These are phyloP conservation scores for Krasilnikovozyma curviuscula DNA, from an alignment of 768 basidiomycete species.

Conservation along the genomic window DNA sequence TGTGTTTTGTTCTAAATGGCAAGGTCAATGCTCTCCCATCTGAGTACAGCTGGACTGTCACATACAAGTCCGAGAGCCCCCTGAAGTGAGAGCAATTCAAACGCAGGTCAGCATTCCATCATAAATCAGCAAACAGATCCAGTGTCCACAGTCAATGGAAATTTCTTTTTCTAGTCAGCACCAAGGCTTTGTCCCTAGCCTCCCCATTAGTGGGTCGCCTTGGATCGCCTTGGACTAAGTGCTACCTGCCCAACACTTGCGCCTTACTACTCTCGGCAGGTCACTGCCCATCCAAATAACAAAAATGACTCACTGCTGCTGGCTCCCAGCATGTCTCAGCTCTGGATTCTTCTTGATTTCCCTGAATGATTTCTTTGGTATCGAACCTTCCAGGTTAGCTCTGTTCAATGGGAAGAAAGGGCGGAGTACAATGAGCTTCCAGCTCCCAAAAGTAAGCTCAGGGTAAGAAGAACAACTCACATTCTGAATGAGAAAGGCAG, in stretches of 20 bases:
- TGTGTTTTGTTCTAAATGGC: slow-evolving; percentile 77
- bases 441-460: slow-evolving; percentile 19
- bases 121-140: too few relatives aligned
- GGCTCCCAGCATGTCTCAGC: slow-evolving; percentile 60
- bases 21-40: slow-evolving; percentile 87
- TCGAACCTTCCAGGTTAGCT: slow-evolving; percentile 47
- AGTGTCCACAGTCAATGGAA: too few relatives aligned
- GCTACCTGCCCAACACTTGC: too few relatives aligned
- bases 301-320: slow-evolving; percentile 39
- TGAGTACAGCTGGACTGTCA: slow-evolving; percentile 75
- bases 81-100: too few relatives aligned
- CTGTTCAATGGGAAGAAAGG: slow-evolving; percentile 11
- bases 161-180: too few relatives aligned
- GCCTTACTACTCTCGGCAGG: slow-evolving; percentile 13
- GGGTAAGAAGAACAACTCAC: slow-evolving; percentile 27
- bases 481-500: slow-evolving; percentile 71
- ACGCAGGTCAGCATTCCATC: too few relatives aligned
- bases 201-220: too few relatives aligned
- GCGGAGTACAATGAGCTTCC: slow-evolving; percentile 13
- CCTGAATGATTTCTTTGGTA: slow-evolving; percentile 49
- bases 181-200: too few relatives aligned
- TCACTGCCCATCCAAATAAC: not conserved
- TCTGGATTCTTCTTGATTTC: slow-evolving; percentile 71
- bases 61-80: slow-evolving; percentile 75
- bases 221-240: too few relatives aligned